Base-by-base conservation (phyloP, 306 rosid species). In the Trifolium fragiferum region DNA sequence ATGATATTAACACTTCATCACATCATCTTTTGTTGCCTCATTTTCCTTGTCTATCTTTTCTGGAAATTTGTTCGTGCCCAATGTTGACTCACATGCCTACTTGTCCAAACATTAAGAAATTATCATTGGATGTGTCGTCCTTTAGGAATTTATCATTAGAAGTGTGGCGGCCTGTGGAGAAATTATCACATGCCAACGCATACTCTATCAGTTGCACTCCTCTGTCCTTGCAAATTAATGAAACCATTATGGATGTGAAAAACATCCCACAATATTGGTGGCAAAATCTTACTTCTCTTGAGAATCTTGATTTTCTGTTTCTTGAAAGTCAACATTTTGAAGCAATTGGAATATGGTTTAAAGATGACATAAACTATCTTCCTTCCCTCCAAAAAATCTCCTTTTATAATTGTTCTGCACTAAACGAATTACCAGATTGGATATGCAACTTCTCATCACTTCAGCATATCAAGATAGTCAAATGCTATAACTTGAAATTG, bases 51-150 rank as follows among this genome's bases (percentile, higher is more conserved):
- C 19, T 47, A 1, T 47, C 18, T 15, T 1, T 1, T 14, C 15
- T 47, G 19, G 0, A 0, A 14, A 3, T 47, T 47, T 0, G 2
- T 4, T 0, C 1, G 19, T 47, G 53, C 1, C 0, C 1, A 1
- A 47, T 47, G 53, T 47, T 47, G 19, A 47, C 19, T 15, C 4
- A 4, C 53, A 15, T 47, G 53, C 53, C 53, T 47, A 47, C 53
- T 14, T 47, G 5, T 47, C 53, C 53, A 47, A 47, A 47, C 53
- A 41, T 41, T 41, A 41, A 41, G 14, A 41, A 2, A 2, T 41
- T 41, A 41, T 33, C 38, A 7, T 10, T 2, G 4, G 0, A 9
- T 2, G 0, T 40, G 51, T 21, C n/a, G n/a, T n/a, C n/a, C n/a
- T n/a, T n/a, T n/a, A n/a, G n/a, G n/a, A n/a, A n/a, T n/a, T n/a